These are phyloP conservation scores for Copromyces sp. DNA, from an alignment of 495 filamentous ascomycete species.

Conservation along the genomic window DNA sequence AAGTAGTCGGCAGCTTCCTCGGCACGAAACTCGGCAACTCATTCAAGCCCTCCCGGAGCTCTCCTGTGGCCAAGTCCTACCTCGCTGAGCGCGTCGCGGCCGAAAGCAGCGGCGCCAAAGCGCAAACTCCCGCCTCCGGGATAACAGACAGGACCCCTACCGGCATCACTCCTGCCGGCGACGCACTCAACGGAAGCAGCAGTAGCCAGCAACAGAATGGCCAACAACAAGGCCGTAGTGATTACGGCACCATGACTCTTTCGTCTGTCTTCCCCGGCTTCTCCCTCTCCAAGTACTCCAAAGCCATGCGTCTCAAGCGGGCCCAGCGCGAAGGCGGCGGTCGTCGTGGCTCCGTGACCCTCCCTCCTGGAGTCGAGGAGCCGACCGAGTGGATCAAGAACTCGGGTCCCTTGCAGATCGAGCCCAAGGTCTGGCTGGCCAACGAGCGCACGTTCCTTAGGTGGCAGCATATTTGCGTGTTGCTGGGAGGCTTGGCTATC, in stretches of 20 bases:
- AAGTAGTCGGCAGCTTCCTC: constrained; percentile 78
- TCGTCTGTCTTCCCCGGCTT: constrained; percentile 62
- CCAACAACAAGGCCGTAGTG: constrained; percentile 10
- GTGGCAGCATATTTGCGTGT: constrained; percentile 87
- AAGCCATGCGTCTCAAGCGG: constrained; percentile 30
- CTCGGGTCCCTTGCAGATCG: constrained; percentile 75
- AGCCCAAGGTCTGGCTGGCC: constrained; percentile 96
- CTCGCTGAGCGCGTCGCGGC: constrained; percentile 37
- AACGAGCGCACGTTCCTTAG: constrained; percentile 97
- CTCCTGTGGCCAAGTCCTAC: constrained; percentile 47
- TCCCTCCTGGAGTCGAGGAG: constrained; percentile 80
- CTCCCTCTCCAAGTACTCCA: constrained; percentile 59
- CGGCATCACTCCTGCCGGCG: constrained; percentile 20
- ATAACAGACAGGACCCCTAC: constrained; percentile 14
- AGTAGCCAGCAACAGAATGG: not conserved
- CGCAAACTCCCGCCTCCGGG: constrained; percentile 8
- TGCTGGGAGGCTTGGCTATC: constrained; percentile 72
- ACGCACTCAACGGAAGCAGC: not conserved
- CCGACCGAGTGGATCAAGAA: constrained; percentile 88
- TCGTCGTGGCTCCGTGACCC: constrained; percentile 16
- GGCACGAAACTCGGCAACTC: constrained; percentile 33
- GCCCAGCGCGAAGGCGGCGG: constrained; percentile 3
- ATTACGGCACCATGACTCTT: constrained; percentile 36
- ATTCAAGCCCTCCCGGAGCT: constrained; percentile 49
- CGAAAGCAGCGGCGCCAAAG: constrained; percentile 16